Conservation (phyloP, 331 rosid genomes). For the Phaseolus coccineus region DNA sequence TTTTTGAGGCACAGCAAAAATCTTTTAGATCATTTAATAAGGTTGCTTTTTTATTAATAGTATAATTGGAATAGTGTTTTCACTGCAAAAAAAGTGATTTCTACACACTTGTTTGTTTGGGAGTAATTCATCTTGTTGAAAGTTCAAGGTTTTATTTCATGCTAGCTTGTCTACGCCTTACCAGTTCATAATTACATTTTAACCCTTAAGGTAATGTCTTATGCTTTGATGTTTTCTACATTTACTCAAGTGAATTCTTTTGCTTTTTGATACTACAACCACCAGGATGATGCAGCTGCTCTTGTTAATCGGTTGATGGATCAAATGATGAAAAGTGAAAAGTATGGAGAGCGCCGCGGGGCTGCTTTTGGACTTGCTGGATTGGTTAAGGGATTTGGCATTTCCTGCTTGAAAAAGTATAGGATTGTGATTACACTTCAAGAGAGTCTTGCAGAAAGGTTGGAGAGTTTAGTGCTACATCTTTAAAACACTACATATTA, state of each 20-base stretch:
- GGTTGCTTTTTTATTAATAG: too few relatives aligned
- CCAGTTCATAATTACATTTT: neutral
- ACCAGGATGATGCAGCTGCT: constrained; percentile 82
- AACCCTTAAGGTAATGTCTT: neutral
- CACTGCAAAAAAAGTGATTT: too few relatives aligned
- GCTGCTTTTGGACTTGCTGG: constrained; percentile 99
- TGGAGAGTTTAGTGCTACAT: constrained; percentile 26
- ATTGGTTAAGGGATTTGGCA: constrained; percentile 91
- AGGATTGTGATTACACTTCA: constrained; percentile 70
- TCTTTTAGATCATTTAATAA: too few relatives aligned
- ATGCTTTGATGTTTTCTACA: constrained; percentile 26
- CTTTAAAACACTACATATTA: neutral
- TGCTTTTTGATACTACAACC: constrained; percentile 35
- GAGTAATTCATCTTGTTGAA: constrained; percentile 23
- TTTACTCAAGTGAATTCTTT: constrained; percentile 37
- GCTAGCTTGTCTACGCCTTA: neutral
- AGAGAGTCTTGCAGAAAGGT: constrained; percentile 90
- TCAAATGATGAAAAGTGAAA: constrained; percentile 88
- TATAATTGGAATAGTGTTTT: too few relatives aligned
- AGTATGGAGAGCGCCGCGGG: constrained; percentile 96
- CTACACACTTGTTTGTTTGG: constrained; percentile 29
- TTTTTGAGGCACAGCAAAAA: too few relatives aligned
- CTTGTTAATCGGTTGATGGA: constrained; percentile 82
- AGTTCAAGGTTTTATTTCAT: constrained; percentile 6
- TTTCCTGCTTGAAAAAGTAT: constrained; percentile 83